A percentile compares a stretch with the other conserved stretches of the same genome.
Evolutionary conservation across 2,329 filamentous ascomycete genomes (phyloP).

Genomic region (Penicillium sp.): DNA sequence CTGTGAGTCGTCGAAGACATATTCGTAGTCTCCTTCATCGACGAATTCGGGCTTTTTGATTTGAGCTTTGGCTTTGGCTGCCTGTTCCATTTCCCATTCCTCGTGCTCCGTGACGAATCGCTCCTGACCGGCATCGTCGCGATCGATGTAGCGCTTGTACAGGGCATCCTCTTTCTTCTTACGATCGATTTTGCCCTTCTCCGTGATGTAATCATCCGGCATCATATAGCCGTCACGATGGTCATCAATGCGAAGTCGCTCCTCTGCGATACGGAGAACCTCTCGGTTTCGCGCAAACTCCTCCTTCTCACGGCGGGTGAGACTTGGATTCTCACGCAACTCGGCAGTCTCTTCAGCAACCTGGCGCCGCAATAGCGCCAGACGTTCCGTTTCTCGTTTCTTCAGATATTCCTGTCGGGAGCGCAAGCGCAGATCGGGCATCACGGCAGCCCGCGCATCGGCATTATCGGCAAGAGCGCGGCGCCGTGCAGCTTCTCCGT

Average conservation of each 20-base stretch:
- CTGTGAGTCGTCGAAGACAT: constrained; percentile 84
- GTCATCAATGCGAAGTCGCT: constrained; percentile 82
- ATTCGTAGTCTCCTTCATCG: constrained; percentile 81
- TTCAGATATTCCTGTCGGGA: constrained; percentile 90
- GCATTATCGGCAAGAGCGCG: constrained; percentile 63
- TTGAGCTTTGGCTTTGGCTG: constrained; percentile 80
- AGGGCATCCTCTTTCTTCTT: constrained; percentile 85
- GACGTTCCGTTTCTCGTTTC: constrained; percentile 80
- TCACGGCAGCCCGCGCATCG: constrained; percentile 62
- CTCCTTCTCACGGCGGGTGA: constrained; percentile 74
- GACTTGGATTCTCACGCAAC: constrained; percentile 65
- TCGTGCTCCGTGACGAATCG: constrained; percentile 90
- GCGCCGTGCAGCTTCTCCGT: constrained; percentile 57
- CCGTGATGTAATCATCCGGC: constrained; percentile 91
- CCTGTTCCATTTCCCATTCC: constrained; percentile 90
- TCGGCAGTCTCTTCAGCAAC: constrained; percentile 85
- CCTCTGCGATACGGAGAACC: constrained; percentile 73
- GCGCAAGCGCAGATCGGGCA: constrained; percentile 74
- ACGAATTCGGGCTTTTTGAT: constrained; percentile 69
- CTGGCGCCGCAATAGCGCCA: constrained; percentile 82
- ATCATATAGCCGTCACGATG: constrained; percentile 87
- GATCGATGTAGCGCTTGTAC: constrained; percentile 84
- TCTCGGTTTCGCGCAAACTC: constrained; percentile 89
- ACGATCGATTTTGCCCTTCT: constrained; percentile 81
- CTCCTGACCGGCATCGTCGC: constrained; percentile 81